Evolutionary conservation across 1,284 basidiomycete genomes (phyloP), one percentile per base, ranked within the genome.

Genomic region (Boletus semigastroideus): DNA sequence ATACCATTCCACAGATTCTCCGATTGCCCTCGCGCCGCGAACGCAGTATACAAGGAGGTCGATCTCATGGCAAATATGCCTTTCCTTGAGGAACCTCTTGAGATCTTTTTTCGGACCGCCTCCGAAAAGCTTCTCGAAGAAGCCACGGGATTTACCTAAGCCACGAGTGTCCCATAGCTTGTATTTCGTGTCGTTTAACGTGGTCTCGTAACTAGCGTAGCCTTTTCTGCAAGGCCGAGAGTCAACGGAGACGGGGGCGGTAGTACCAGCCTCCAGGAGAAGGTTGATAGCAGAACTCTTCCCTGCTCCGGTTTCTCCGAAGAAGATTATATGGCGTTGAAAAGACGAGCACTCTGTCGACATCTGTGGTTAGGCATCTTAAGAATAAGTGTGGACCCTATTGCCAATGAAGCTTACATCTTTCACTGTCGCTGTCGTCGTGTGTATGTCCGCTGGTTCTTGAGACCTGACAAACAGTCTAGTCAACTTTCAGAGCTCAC

Each of bases 41-140:
- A 67, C 49, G 42, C 68, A 67, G 46, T 51, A 67, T 0, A 67
- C 67, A n/a, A 67, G 60, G 42, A 67, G 67, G 51, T 67, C 62
- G 17, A 70, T 53, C 31, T 67, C 60, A 1, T 16, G 34, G 6
- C 3, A 47, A 10, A 20, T 38, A 19, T 60, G 51, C 9, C 65
- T 62, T 43, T 65, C 55, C 40, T 52, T 48, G 16, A 70, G 53
- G 37, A 69, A 53, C n/a, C 46, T 55, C 34, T 56, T 59, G 22
- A 67, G 48, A 9, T 56, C 48, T 31, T 42, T 62, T 37, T 58
- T 49, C 3, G 65, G 47, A 28, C 48, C 30, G 5, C 27, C 20
- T 30, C 51, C n/a, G 7, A 65, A 51, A 65, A 3, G 22, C 14
- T 19, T 39, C 9, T 25, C 25, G 25, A 64, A 4, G 28, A 59